Evolutionary conservation across 169 alveolate species (phyloP), one percentile per base, ranked within the genome.

Genomic region (Cryptosporidium baileyi): DNA sequence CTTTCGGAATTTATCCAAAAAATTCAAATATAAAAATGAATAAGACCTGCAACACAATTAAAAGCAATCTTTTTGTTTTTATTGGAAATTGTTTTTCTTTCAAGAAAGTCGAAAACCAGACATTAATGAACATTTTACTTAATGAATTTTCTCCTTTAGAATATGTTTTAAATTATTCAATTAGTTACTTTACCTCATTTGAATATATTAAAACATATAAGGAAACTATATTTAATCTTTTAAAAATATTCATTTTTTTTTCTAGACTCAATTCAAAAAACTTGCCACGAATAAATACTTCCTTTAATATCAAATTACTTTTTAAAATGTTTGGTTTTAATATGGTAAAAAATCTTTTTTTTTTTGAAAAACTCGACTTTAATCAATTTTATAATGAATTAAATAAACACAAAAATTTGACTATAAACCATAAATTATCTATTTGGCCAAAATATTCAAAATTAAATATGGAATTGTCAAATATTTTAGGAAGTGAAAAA

Each of bases 1-100:
- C 80, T 17, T 63, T 63, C 6, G 80, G 61, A 6, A 30, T 63
- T 43, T 63, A 44, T 43, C 80, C n/a, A n/a, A n/a, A n/a, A n/a
- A n/a, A n/a, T n/a, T n/a, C n/a, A n/a, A n/a, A n/a, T n/a, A n/a
- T n/a, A n/a, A n/a, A n/a, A n/a, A n/a, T n/a, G n/a, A n/a, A n/a
- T n/a, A n/a, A n/a, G n/a, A n/a, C n/a, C n/a, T n/a, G n/a, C n/a
- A n/a, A n/a, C n/a, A n/a, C n/a, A n/a, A n/a, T n/a, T n/a, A n/a
- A n/a, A n/a, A n/a, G n/a, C n/a, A n/a, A n/a, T n/a, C n/a, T n/a
- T n/a, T n/a, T n/a, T n/a, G n/a, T n/a, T n/a, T n/a, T n/a, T n/a
- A n/a, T n/a, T n/a, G n/a, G n/a, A n/a, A n/a, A n/a, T n/a, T n/a
- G n/a, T n/a, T n/a, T n/a, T n/a, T n/a, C n/a, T n/a, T n/a, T n/a